Percentiles rank a stretch among this genome's conserved stretches.
Conservation (phyloP, 108 stramenopile genomes). For the Skeletonema tropicum region DNA sequence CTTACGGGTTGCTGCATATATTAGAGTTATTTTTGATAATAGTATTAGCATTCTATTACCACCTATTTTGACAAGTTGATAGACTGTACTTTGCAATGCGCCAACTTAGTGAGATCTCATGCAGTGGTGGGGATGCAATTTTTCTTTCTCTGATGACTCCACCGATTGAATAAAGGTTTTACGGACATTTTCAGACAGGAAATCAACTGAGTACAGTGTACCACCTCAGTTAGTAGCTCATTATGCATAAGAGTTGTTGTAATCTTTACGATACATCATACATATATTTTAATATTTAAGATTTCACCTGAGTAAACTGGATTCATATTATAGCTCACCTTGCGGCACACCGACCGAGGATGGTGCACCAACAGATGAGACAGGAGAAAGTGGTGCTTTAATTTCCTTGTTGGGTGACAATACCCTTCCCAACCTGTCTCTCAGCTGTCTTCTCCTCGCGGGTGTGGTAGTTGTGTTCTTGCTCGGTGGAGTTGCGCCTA, state of each 20-base stretch:
- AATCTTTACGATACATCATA: not conserved
- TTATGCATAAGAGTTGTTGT: not conserved
- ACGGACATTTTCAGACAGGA: no score
- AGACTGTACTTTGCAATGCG: no score
- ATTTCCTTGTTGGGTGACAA: not conserved
- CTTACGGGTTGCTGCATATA: not conserved
- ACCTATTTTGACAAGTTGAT: no score
- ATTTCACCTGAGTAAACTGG: not conserved
- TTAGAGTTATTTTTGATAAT: not conserved
- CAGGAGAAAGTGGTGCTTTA: not conserved
- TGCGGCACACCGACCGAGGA: not conserved
- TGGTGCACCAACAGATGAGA: not conserved
- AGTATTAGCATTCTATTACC: not conserved
- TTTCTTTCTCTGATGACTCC: no score
- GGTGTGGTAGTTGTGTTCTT: constrained; percentile 7
- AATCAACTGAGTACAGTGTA: no score
- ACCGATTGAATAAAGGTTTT: not conserved
- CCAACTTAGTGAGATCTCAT: no score
- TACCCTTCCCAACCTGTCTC: not conserved
- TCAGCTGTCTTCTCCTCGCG: constrained; percentile 7
- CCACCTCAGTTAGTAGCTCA: not conserved
- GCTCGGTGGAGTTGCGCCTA: constrained; percentile 6
- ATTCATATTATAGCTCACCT: constrained; percentile 1
- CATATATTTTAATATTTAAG: not conserved
- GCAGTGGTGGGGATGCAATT: no score